A percentile compares a stretch with the other conserved stretches of the same genome.
phyloP scores from a whole-genome alignment of 225 moss, liverwort and hornwort species.

The Ulota crispa region DNA sequence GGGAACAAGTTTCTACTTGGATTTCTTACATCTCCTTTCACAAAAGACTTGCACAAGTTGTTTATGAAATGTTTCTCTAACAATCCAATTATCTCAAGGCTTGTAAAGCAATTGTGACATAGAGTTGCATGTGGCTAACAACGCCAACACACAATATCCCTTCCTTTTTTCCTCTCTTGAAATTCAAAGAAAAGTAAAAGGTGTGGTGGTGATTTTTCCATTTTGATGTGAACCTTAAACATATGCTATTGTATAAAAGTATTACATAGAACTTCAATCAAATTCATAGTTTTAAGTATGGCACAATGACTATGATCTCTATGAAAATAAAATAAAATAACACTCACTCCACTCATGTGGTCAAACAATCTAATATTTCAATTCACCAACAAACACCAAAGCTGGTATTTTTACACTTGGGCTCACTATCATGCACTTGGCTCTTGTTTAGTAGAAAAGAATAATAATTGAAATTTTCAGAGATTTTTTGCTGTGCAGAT shows the following conservation, averaged over 20 bases:
- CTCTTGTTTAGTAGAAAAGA: no score
- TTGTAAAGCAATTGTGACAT: no score
- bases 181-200: accelerated
- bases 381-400: not conserved
- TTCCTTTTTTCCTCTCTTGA: no score
- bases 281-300: not conserved
- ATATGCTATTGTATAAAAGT: accelerated
- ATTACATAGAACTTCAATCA: not conserved
- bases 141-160: accelerated
- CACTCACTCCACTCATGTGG: not conserved
- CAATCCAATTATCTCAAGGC: no score
- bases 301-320: accelerated
- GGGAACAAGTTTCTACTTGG: not conserved
- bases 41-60: not conserved
- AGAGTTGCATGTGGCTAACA: no score
- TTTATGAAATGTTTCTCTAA: not conserved
- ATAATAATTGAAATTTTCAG: no score
- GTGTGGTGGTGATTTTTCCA: accelerated
- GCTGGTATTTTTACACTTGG: no score
- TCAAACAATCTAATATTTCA: no score
- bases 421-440: no score
- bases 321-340: not conserved
- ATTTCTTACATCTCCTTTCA: not conserved
- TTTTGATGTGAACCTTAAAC: no score
- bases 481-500: no score